These are phyloP conservation scores for Ophiocordyceps camponoti-floridani DNA, from an alignment of 2,329 filamentous ascomycete species.

Conservation along the genomic window DNA sequence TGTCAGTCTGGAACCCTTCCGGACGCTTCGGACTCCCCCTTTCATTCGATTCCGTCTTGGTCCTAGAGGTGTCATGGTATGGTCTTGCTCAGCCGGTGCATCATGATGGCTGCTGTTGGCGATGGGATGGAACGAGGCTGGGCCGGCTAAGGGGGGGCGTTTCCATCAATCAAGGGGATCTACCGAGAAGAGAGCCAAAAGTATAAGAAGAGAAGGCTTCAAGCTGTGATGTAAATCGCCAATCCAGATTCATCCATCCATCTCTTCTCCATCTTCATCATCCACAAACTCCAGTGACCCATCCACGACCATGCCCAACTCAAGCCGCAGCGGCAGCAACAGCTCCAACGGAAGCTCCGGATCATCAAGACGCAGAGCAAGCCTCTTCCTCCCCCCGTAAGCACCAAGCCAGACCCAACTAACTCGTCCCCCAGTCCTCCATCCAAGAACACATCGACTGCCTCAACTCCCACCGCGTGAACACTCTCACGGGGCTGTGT, in stretches of 20 bases:
- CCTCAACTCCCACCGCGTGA: slow-evolving; percentile 48
- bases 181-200: not conserved
- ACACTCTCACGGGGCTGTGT: slow-evolving; percentile 55
- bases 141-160: not conserved
- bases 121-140: not conserved
- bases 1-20: not conserved
- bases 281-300: too few relatives aligned
- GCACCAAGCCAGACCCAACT: too few relatives aligned
- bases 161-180: not conserved
- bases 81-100: not conserved
- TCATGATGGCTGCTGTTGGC: not conserved
- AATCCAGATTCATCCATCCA: not conserved
- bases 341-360: slow-evolving; percentile 2
- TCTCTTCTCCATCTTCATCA: not conserved
- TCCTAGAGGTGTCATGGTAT: not conserved
- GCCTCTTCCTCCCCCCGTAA: not conserved
- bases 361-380: slow-evolving; percentile 1
- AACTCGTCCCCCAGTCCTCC: slow-evolving; percentile 22
- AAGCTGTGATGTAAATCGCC: too few relatives aligned
- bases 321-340: slow-evolving; percentile 1
- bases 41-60: not conserved
- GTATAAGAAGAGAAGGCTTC: too few relatives aligned
- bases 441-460: slow-evolving; percentile 44
- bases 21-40: not conserved
- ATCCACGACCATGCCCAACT: slow-evolving; percentile 2